Conservation (phyloP, 352 stramenopile species). For the Phytophthora palmivora region DNA sequence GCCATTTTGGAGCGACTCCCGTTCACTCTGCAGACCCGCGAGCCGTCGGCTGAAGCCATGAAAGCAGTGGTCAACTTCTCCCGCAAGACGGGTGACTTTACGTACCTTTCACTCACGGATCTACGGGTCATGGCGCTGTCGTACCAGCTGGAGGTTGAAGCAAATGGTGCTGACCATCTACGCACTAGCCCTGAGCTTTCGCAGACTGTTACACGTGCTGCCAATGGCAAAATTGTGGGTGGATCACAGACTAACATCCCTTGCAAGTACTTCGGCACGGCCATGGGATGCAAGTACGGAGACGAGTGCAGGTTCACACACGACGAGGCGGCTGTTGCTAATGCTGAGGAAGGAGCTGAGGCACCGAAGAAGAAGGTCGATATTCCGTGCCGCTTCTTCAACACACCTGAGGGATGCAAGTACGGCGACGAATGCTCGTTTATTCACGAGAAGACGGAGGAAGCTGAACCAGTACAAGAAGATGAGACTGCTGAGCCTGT, state of each 20-base stretch:
- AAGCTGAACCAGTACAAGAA: conserved; percentile 25
- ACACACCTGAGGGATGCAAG: conserved; percentile 74
- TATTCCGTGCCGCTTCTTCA: conserved; percentile 82
- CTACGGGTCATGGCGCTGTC: conserved; percentile 89
- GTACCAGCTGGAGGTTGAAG: conserved; percentile 86
- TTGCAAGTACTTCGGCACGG: conserved; percentile 83
- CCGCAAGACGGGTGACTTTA: conserved; percentile 88
- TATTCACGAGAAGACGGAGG: conserved; percentile 58
- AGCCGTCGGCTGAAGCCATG: conserved; percentile 84
- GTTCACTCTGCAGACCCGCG: conserved; percentile 79
- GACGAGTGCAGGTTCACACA: conserved; percentile 85
- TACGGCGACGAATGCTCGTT: conserved; percentile 79
- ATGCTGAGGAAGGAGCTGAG: conserved; percentile 24
- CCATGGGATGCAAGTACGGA: conserved; percentile 86
- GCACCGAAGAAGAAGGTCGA: conserved; percentile 63
- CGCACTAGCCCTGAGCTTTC: conserved; percentile 73
- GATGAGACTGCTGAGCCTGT: conserved; percentile 28
- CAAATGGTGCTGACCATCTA: conserved; percentile 72
- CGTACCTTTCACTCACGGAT: conserved; percentile 86
- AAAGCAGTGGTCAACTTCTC: conserved; percentile 84
- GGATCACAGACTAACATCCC: conserved; percentile 53
- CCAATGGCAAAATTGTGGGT: conserved; percentile 74
- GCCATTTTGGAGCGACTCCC: conserved; percentile 73
- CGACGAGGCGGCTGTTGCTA: conserved; percentile 40
- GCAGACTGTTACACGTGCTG: conserved; percentile 68